A percentile compares a stretch with the other conserved stretches of the same genome.
These are phyloP conservation scores for Cytospora chrysosperma DNA, from an alignment of 2,329 filamentous ascomycete genomes.

Conservation along the genomic window DNA sequence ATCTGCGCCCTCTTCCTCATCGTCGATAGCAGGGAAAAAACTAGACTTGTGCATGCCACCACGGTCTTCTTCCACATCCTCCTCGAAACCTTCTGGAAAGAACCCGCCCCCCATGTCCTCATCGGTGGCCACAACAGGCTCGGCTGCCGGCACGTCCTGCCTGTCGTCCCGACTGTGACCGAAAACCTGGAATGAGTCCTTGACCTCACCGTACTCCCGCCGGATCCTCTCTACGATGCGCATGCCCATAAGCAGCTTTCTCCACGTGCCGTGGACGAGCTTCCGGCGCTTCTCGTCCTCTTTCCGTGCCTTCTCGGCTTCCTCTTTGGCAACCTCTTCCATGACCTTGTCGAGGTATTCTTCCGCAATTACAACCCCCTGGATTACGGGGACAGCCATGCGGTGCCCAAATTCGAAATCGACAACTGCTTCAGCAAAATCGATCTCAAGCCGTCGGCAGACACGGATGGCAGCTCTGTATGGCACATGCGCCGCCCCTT, in stretches of 20 bases:
- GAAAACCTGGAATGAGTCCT: slow-evolving; percentile 52
- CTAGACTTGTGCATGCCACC: slow-evolving; percentile 38
- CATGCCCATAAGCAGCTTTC: slow-evolving; percentile 82
- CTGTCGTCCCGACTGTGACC: slow-evolving; percentile 47
- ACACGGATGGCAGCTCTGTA: slow-evolving; percentile 73
- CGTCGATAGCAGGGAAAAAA: slow-evolving; percentile 47
- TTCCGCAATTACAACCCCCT: slow-evolving; percentile 82
- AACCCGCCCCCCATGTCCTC: slow-evolving; percentile 62
- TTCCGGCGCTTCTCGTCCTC: slow-evolving; percentile 83
- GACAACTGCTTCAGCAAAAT: slow-evolving; percentile 91
- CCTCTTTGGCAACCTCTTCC: slow-evolving; percentile 76
- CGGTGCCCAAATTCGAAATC: slow-evolving; percentile 96
- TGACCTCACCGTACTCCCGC: slow-evolving; percentile 70
- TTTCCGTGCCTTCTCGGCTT: slow-evolving; percentile 70
- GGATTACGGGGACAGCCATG: slow-evolving; percentile 88
- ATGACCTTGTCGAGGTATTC: slow-evolving; percentile 74
- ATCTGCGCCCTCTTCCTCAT: slow-evolving; percentile 36
- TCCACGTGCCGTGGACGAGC: slow-evolving; percentile 73
- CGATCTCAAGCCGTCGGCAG: slow-evolving; percentile 80
- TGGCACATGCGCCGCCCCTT: slow-evolving; percentile 77
- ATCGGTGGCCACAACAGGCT: slow-evolving; percentile 31
- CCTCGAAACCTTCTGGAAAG: slow-evolving; percentile 55
- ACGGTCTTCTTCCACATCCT: slow-evolving; percentile 42
- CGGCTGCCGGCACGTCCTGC: slow-evolving; percentile 29
- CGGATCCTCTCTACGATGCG: slow-evolving; percentile 76